Conservation (phyloP, 2,329 filamentous ascomycete species). For the Pestalotiopsis sp. region DNA sequence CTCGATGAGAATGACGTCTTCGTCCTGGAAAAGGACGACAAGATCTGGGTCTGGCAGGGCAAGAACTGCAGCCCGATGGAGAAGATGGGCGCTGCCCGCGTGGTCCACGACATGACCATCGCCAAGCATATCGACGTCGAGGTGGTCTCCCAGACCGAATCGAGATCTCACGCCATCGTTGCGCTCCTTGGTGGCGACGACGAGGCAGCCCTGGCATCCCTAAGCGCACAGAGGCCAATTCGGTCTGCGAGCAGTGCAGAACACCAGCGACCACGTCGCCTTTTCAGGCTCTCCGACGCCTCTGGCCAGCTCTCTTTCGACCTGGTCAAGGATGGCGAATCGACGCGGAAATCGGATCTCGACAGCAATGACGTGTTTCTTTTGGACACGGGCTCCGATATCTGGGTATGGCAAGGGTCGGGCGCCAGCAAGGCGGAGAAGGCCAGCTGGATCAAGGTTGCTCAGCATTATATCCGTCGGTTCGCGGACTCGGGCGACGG, state of each 20-base stretch:
- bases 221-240: slow-evolving; percentile 46
- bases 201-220: slow-evolving; percentile 38
- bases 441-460: slow-evolving; percentile 61
- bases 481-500: slow-evolving; percentile 36
- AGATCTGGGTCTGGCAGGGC: slow-evolving; percentile 74
- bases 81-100: slow-evolving; percentile 68
- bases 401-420: slow-evolving; percentile 71
- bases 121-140: slow-evolving; percentile 69
- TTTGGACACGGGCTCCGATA: slow-evolving; percentile 55
- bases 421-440: slow-evolving; percentile 62
- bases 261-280: slow-evolving; percentile 40
- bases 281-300: slow-evolving; percentile 67
- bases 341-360: slow-evolving; percentile 50
- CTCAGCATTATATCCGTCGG: slow-evolving; percentile 56
- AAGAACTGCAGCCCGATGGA: slow-evolving; percentile 68
- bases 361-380: slow-evolving; percentile 66
- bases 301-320: slow-evolving; percentile 60
- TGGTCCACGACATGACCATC: slow-evolving; percentile 66
- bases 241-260: slow-evolving; percentile 26
- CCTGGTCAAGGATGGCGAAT: slow-evolving; percentile 57
- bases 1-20: slow-evolving; percentile 70
- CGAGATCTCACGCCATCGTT: slow-evolving; percentile 46
- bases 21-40: slow-evolving; percentile 62
- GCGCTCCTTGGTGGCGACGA: slow-evolving; percentile 8
- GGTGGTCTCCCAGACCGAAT: slow-evolving; percentile 64